Conservation (phyloP, 148 eudicot species). For the Mesembryanthemum crystallinum region DNA sequence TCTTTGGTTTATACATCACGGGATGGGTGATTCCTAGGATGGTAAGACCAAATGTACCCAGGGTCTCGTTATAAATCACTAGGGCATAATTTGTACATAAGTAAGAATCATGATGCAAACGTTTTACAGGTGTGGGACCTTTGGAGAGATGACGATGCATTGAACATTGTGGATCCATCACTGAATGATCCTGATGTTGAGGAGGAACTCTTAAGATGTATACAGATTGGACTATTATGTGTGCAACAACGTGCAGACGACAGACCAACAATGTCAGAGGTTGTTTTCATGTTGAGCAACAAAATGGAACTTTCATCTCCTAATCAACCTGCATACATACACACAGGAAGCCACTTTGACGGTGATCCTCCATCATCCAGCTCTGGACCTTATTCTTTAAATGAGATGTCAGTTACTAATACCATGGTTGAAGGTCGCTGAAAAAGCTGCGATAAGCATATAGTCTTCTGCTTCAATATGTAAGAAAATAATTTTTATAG, state of each 20-base stretch:
- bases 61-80: no score
- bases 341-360: conserved; percentile 20
- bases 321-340: conserved; percentile 47
- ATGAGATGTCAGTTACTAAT: conserved; percentile 20
- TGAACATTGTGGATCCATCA: conserved; percentile 30
- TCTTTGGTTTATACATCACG: no score
- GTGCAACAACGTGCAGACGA: conserved; percentile 50
- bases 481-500: no score
- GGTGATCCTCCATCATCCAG: conserved; percentile 33
- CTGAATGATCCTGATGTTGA: conserved; percentile 18
- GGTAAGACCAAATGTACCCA: no score
- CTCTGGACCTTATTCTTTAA: conserved; percentile 24
- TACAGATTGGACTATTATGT: conserved; percentile 49
- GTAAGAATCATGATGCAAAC: not conserved
- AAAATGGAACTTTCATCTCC: conserved; percentile 39
- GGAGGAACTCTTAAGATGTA: conserved; percentile 33
- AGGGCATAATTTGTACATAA: not conserved
- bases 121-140: conserved; percentile 44
- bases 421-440: conserved; percentile 35
- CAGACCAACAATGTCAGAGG: conserved; percentile 52
- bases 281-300: conserved; percentile 45
- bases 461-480: not conserved
- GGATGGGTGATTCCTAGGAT: not conserved
- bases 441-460: conserved; percentile 6
- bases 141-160: conserved; percentile 39